Evolutionary conservation across 1,284 basidiomycete species (phyloP), one percentile per base, ranked within the genome.

Genomic region (Cutaneotrichosporon sp.): DNA sequence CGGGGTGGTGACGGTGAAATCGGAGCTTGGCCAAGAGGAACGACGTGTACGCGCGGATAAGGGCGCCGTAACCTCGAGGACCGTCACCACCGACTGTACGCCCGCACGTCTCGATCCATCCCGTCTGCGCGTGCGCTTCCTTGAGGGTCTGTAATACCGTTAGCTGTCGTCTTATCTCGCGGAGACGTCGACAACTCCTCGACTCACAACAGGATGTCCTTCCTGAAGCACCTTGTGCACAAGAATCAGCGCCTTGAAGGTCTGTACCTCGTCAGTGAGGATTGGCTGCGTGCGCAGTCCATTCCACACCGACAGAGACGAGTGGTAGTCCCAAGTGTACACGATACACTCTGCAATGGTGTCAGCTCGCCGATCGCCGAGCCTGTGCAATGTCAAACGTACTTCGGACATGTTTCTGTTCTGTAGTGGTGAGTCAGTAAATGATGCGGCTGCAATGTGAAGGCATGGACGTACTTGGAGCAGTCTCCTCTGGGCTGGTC

Each of bases 391-490:
- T n/a, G n/a, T n/a, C n/a, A n/a, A 15, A 81, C 89, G 71, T 73
- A 94, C 91, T 94, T 71, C 92, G 83, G 65, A 97, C 92, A 70
- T 97, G 92, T 72, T 97, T 97, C 80, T 96, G 91, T 76, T 97
- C 96, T 52, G 26, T 30, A 30, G 26, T 7, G 88, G 36, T 20
- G 15, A 41, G 54, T 62, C 55, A 62, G 56, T 58, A 17, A 43
- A 13, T 18, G 22, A n/a, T 3, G 35, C 22, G n/a, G 1, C 4
- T 2, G 7, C 5, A 4, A 47, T 18, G 26, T 5, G 26, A 10
- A 5, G 5, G 7, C 7, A 30, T 3, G 26, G 10, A 64, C 70
- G 51, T 46, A 76, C 74, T 75, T 2, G 74, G 73, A 4, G 92
- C 91, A 39, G 83, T 83, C 77, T 96, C 92, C 48, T 97, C 92